phyloP scores from a whole-genome alignment of 202 grass and related monocot species.

The Eragrostis tef region DNA sequence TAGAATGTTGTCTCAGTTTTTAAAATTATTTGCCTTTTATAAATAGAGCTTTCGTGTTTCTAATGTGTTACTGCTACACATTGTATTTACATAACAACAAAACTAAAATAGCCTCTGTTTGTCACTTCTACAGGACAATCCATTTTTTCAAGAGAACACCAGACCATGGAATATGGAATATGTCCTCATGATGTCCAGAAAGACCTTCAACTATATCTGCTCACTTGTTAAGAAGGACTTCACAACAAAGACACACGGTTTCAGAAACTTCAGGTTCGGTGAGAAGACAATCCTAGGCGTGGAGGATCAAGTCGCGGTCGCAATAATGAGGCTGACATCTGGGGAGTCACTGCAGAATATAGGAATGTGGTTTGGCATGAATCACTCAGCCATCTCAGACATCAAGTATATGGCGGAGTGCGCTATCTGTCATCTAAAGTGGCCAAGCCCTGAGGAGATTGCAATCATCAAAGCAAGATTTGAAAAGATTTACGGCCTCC shows the following conservation, averaged over 20 bases:
- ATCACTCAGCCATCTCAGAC: constrained; percentile 76
- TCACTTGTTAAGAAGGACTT: constrained; percentile 60
- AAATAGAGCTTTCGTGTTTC: background rate
- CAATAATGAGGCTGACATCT: constrained; percentile 67
- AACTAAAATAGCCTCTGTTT: constrained; percentile 9
- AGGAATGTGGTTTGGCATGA: constrained; percentile 65
- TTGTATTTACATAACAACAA: background rate
- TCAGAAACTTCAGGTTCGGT: constrained; percentile 67
- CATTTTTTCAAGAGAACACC: constrained; percentile 55
- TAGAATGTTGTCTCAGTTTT: constrained; percentile 5
- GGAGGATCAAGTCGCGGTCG: constrained; percentile 76
- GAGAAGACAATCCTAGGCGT: constrained; percentile 56
- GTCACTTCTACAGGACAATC: constrained; percentile 53
- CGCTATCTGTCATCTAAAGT: constrained; percentile 57
- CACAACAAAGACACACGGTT: constrained; percentile 64
- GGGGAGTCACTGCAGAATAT: constrained; percentile 67
- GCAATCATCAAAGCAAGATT: constrained; percentile 62
- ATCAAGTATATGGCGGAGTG: constrained; percentile 71
- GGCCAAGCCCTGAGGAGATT: constrained; percentile 63
- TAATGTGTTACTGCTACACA: background rate
- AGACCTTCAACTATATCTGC: constrained; percentile 75
- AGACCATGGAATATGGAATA: constrained; percentile 60
- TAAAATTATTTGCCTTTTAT: background rate
- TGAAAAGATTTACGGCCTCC: constrained; percentile 58
- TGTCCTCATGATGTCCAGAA: constrained; percentile 80